These are phyloP conservation scores for Chytridiales sp. DNA, from an alignment of 371 early-diverging fungal species.

Conservation along the genomic window DNA sequence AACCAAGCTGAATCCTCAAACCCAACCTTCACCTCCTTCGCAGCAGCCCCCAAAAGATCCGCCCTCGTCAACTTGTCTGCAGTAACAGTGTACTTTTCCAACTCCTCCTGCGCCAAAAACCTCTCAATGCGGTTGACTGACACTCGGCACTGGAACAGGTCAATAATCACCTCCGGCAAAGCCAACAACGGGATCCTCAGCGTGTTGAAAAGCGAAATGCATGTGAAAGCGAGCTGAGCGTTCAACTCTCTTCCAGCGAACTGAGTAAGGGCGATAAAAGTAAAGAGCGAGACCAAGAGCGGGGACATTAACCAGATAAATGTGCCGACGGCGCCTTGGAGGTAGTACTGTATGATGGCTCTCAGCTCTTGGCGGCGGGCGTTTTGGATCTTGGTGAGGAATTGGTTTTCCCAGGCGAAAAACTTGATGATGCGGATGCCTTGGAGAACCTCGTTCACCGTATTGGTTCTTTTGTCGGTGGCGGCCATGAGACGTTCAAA, in stretches of 20 bases:
- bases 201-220: slow-evolving; percentile 62
- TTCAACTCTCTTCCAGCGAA: slow-evolving; percentile 28
- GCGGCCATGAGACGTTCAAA: slow-evolving; percentile 22
- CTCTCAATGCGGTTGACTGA: slow-evolving; percentile 35
- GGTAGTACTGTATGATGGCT: slow-evolving; percentile 24
- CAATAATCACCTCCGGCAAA: slow-evolving; percentile 48
- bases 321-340: slow-evolving; percentile 20
- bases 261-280: slow-evolving; percentile 31
- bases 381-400: slow-evolving; percentile 42
- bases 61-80: too few species aligned
- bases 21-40: too few species aligned
- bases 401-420: slow-evolving; percentile 50
- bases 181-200: slow-evolving; percentile 60
- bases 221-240: slow-evolving; percentile 52
- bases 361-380: slow-evolving; percentile 36
- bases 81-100: slow-evolving; percentile 37
- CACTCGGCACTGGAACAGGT: slow-evolving; percentile 37
- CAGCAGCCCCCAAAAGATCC: too few species aligned
- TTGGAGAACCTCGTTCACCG: slow-evolving; percentile 40
- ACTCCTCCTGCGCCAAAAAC: slow-evolving; percentile 40
- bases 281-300: slow-evolving; percentile 42
- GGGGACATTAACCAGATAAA: slow-evolving; percentile 35
- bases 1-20: too few species aligned
- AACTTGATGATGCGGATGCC: slow-evolving; percentile 45
- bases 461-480: slow-evolving; percentile 34